Evolutionary conservation across 1,139 yeast genomes (phyloP).

Genomic region (Debaryomyces sp.): DNA sequence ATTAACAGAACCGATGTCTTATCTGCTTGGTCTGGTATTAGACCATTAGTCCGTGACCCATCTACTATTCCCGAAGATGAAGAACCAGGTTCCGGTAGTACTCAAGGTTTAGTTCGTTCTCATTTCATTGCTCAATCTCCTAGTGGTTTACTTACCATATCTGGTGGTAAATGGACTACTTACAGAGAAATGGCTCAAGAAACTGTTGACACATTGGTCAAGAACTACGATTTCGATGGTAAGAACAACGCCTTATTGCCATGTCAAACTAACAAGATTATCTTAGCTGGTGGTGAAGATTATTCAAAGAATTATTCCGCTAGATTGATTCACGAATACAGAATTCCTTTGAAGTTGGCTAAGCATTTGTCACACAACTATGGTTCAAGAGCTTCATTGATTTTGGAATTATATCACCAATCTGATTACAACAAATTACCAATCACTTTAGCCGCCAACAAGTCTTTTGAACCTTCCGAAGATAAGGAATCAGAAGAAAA

Average conservation of each 20-base stretch:
- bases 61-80: constrained; percentile 53
- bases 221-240: constrained; percentile 46
- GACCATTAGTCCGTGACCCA: constrained; percentile 94
- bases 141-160: constrained; percentile 80
- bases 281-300: constrained; percentile 77
- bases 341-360: constrained; percentile 75
- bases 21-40: constrained; percentile 96
- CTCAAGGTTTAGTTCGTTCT: constrained; percentile 88
- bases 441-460: constrained; percentile 55
- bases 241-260: constrained; percentile 41
- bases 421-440: constrained; percentile 62
- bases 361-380: constrained; percentile 83
- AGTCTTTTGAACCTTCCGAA: constrained; percentile 37
- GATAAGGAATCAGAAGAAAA: constrained; percentile 35
- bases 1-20: constrained; percentile 88
- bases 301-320: constrained; percentile 71
- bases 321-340: constrained; percentile 78
- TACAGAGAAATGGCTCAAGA: constrained; percentile 98
- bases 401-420: constrained; percentile 63
- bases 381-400: constrained; percentile 86
- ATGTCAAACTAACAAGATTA: constrained; percentile 64
- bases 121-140: constrained; percentile 77
- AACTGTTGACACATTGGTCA: constrained; percentile 76
- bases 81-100: constrained; percentile 44
- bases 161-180: constrained; percentile 99